These are phyloP conservation scores for Microbotryum silenes-acaulis DNA, from an alignment of 1,284 basidiomycete species.

Conservation along the genomic window DNA sequence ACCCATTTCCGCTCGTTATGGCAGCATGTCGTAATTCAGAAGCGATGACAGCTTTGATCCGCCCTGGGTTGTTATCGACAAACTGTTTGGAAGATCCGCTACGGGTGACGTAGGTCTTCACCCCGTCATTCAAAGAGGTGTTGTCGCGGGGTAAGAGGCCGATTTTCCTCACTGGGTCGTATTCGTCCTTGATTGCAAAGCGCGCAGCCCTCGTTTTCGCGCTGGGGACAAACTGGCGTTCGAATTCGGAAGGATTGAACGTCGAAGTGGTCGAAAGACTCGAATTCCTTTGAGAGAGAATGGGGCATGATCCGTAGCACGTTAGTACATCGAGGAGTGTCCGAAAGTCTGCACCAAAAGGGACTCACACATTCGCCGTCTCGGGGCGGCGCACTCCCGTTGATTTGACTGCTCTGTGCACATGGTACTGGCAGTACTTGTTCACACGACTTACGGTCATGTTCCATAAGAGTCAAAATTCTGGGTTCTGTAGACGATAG, in stretches of 20 bases:
- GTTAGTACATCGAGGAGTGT: not conserved
- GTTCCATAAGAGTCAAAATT: not conserved
- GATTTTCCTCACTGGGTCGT: not conserved
- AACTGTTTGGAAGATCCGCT: too few relatives aligned
- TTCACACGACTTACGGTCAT: conserved; percentile 43
- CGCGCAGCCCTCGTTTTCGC: too few relatives aligned
- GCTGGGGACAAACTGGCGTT: too few relatives aligned
- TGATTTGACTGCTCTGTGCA: conserved; percentile 68
- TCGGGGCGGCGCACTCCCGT: conserved; percentile 66
- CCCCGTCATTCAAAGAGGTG: conserved; percentile 1
- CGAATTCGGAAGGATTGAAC: not conserved
- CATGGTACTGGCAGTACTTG: conserved; percentile 80
- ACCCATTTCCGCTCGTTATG: not conserved
- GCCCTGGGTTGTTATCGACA: too few relatives aligned
- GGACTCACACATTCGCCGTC: conserved; percentile 25
- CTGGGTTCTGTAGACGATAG: not conserved
- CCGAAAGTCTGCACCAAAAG: not conserved
- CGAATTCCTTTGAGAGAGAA: conserved; percentile 10
- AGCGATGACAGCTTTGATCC: too few relatives aligned
- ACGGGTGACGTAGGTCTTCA: conserved; percentile 4
- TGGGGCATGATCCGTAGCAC: not conserved
- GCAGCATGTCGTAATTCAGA: not conserved
- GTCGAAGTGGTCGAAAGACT: not conserved
- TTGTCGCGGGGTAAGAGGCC: conserved; percentile 3
- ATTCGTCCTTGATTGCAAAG: too few relatives aligned